phyloP scores from a whole-genome alignment of 129 eudicot species.

The Sambucus nigra region DNA sequence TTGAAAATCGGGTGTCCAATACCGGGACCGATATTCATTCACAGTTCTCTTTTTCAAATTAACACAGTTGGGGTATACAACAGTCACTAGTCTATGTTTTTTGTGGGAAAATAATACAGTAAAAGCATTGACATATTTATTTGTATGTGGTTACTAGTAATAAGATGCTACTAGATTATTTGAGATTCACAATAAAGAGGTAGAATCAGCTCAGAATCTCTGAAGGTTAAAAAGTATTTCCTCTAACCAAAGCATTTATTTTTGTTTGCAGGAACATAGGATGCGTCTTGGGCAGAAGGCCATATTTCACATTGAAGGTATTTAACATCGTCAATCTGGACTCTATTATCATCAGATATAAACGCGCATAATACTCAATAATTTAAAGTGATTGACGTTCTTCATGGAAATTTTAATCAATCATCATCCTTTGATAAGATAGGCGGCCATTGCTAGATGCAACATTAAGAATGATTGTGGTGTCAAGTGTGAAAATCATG shows the following conservation, averaged over 20 bases:
- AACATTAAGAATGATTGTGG: background rate
- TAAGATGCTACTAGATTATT: too few species aligned
- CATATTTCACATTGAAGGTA: slow-evolving; percentile 98
- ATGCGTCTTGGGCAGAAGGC: slow-evolving; percentile 98
- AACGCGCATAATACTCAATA: background rate
- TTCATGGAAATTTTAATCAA: background rate
- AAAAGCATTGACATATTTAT: too few species aligned
- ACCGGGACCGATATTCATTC: too few species aligned
- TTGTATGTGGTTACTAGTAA: too few species aligned
- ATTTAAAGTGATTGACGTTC: background rate
- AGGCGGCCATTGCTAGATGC: background rate
- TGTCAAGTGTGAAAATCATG: slow-evolving; percentile 3
- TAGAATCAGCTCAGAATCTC: too few species aligned
- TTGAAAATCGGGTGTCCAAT: too few species aligned
- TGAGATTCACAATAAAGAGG: too few species aligned
- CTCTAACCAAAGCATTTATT: slow-evolving; percentile 8
- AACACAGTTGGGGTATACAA: too few species aligned
- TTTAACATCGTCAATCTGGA: background rate
- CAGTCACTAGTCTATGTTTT: too few species aligned
- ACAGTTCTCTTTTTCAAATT: too few species aligned
- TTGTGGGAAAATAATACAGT: too few species aligned
- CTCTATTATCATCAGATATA: background rate
- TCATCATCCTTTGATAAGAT: background rate
- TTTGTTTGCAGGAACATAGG: slow-evolving; percentile 68
- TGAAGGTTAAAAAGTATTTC: too few species aligned